These are phyloP conservation scores for Tylopilus vinaceipallidus DNA, from an alignment of 768 basidiomycete species.

Conservation along the genomic window DNA sequence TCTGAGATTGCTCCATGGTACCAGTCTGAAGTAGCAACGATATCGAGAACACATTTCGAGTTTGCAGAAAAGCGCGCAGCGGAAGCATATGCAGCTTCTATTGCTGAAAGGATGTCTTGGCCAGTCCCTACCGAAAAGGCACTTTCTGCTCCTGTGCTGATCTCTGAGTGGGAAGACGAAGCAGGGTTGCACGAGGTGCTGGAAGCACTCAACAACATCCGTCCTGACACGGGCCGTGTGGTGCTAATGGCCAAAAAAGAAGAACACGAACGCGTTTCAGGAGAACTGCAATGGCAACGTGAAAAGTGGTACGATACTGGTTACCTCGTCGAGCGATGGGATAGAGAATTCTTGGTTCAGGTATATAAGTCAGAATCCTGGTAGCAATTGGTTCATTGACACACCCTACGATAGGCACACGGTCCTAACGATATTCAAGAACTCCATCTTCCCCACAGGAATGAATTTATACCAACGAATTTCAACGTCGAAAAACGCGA, in stretches of 20 bases:
- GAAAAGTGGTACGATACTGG: slow-evolving; percentile 94
- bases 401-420: slow-evolving; percentile 47
- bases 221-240: slow-evolving; percentile 58
- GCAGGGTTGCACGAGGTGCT: slow-evolving; percentile 50
- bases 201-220: slow-evolving; percentile 60
- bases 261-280: slow-evolving; percentile 53
- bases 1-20: slow-evolving; percentile 61
- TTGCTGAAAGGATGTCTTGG: slow-evolving; percentile 73
- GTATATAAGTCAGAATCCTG: slow-evolving; percentile 28
- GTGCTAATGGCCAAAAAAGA: slow-evolving; percentile 79
- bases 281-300: slow-evolving; percentile 56
- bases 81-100: slow-evolving; percentile 73
- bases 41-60: slow-evolving; percentile 75
- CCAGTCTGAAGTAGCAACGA: slow-evolving; percentile 70
- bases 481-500: slow-evolving; percentile 79
- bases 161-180: slow-evolving; percentile 69
- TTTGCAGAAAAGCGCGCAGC: slow-evolving; percentile 85
- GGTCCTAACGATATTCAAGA: slow-evolving; percentile 62
- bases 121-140: slow-evolving; percentile 79
- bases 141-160: slow-evolving; percentile 66
- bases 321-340: slow-evolving; percentile 73
- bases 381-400: neutral
- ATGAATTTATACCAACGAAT: slow-evolving; percentile 88
- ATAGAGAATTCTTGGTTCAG: slow-evolving; percentile 57
- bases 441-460: slow-evolving; percentile 77